Base-by-base conservation (phyloP, 768 basidiomycete genomes). In the Hericium erinaceus region DNA sequence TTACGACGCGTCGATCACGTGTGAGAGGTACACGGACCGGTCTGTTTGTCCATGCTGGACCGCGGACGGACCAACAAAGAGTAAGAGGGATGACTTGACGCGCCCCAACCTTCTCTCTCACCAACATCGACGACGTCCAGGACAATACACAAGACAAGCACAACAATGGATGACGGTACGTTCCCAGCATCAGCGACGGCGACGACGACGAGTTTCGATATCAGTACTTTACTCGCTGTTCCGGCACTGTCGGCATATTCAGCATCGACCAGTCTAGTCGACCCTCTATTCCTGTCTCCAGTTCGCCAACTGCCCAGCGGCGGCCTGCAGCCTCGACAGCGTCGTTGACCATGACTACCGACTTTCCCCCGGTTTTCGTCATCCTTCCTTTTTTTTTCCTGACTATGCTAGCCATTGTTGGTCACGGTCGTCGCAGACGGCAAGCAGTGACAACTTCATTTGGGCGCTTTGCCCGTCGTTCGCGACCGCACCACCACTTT, bases 181-280 rank as follows among this genome's bases (percentile, higher is more conserved):
- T 87, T 75, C 70, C 79, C 85, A 86, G 77, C 85, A 84, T 84
- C 82, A 80, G 76, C 84, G 77, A 74, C 83, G 72, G 75, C 84
- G 69, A 71, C 68, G 75, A 75, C 82, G 70, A 77, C 71, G 63
- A 65, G 64, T 59, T 18, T 15, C 28, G 64, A 48, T 58, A 58
- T 58, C 61, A 54, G 52, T 56, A 61, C 58, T 53, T 64, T 59
- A 49, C 40, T 59, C 57, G 60, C 52, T 59, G 58, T 59, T 56
- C 57, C 64, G 52, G 54, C 64, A 40, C 39, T 57, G 52, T 39
- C 59, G 58, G 53, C 58, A 53, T 64, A 60, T 55, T 59, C 60
- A 59, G 49, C 51, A 54, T 60, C 51, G 28, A 33, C 28, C 28
- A 33, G 28, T 52, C 57, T 33, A 50, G 37, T 15, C 53, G 44